Percentiles rank a stretch among this genome's conserved stretches.
Evolutionary conservation across 2,329 filamentous ascomycete genomes (phyloP).

Genomic region (Microdochium paspali): DNA sequence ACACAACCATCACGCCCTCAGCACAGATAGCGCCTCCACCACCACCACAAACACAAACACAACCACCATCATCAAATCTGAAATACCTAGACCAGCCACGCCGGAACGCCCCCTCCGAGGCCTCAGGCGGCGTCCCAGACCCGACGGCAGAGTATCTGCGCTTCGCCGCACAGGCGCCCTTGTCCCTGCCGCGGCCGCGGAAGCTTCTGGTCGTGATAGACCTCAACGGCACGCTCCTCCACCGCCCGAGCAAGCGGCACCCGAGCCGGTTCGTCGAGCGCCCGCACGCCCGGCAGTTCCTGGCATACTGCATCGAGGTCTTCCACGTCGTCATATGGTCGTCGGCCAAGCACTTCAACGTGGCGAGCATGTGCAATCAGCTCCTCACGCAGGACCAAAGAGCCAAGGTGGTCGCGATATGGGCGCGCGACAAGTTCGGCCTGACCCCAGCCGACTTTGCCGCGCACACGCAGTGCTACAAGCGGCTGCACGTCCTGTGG

Average conservation of each 20-base stretch:
- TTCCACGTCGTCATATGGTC: constrained; percentile 89
- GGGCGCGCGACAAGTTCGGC: constrained; percentile 70
- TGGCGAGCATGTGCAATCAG: constrained; percentile 54
- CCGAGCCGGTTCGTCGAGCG: constrained; percentile 53
- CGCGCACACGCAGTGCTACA: constrained; percentile 76
- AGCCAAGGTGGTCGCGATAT: constrained; percentile 54
- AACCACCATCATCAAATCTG: no score
- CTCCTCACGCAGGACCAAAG: constrained; percentile 50
- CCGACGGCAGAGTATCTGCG: constrained; percentile 53
- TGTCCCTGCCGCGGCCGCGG: constrained; percentile 34
- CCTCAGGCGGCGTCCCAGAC: constrained; percentile 49
- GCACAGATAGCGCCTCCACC: no score
- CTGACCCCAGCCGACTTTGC: constrained; percentile 57
- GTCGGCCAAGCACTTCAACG: constrained; percentile 67
- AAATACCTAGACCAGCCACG: neutral
- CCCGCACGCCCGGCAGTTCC: constrained; percentile 58
- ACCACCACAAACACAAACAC: no score
- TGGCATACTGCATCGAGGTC: constrained; percentile 62
- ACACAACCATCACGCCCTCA: no score
- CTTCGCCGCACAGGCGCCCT: constrained; percentile 35
- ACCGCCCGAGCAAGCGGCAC: constrained; percentile 47
- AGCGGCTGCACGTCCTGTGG: constrained; percentile 72
- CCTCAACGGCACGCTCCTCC: constrained; percentile 83
- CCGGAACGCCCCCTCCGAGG: constrained; percentile 13
- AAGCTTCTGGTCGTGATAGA: constrained; percentile 78